These are phyloP conservation scores for Boletus pseudopeckii DNA, from an alignment of 768 basidiomycete genomes.

Conservation along the genomic window DNA sequence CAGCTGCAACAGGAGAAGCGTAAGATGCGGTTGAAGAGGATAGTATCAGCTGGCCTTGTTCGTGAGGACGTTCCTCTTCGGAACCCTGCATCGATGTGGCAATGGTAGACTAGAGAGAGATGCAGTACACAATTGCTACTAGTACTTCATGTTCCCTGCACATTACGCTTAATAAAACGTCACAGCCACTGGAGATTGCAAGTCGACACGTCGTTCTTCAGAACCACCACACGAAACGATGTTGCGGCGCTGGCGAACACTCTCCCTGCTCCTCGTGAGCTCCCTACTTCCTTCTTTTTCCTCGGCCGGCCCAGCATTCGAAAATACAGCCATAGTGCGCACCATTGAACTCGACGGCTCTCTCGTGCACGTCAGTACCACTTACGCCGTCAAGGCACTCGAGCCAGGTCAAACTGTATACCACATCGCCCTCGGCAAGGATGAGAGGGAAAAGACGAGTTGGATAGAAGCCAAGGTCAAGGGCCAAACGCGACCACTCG, in stretches of 20 bases:
- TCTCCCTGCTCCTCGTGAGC: conserved; percentile 43
- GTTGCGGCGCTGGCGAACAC: conserved; percentile 43
- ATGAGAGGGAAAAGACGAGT: conserved; percentile 65
- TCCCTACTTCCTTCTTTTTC: conserved; percentile 40
- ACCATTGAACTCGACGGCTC: conserved; percentile 88
- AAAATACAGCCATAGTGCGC: conserved; percentile 87
- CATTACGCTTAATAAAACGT: conserved; percentile 6
- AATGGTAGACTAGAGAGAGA: conserved; percentile 50
- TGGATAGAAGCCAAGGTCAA: conserved; percentile 82
- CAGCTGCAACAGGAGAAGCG: conserved; percentile 63
- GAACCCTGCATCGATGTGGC: conserved; percentile 70
- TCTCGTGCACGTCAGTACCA: conserved; percentile 83
- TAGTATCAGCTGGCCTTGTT: conserved; percentile 75
- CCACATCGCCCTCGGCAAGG: conserved; percentile 59
- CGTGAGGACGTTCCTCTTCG: conserved; percentile 79
- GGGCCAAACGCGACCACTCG: conserved; percentile 55
- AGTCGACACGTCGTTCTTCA: conserved; percentile 20
- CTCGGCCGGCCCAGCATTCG: conserved; percentile 56
- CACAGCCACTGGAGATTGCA: conserved; percentile 7
- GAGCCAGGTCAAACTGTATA: conserved; percentile 60
- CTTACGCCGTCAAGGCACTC: conserved; percentile 78
- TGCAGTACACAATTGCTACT: background rate
- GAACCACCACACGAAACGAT: conserved; percentile 37
- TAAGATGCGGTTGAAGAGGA: conserved; percentile 64
- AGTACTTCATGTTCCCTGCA: background rate